These are phyloP conservation scores for Colletotrichum sp. DNA, from an alignment of 2,329 filamentous ascomycete species.

Conservation along the genomic window DNA sequence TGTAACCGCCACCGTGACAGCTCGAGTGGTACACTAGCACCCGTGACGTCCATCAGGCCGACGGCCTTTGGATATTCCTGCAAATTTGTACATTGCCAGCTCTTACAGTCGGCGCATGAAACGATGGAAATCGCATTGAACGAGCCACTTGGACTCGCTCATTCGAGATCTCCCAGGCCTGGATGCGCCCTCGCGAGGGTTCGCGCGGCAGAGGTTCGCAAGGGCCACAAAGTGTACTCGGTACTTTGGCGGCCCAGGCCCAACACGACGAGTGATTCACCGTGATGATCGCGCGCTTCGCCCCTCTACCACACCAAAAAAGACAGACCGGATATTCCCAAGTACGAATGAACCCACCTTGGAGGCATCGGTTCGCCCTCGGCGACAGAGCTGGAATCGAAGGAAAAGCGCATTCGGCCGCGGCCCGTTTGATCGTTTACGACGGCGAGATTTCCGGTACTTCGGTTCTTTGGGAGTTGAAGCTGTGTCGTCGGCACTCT, in stretches of 20 bases:
- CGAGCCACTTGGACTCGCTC: background rate
- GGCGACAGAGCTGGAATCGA: conserved; percentile 70
- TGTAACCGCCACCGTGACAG: conserved; percentile 10
- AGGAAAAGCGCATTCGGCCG: conserved; percentile 73
- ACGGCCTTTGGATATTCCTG: background rate
- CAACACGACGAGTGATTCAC: background rate
- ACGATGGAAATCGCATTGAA: background rate
- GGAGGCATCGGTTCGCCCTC: conserved; percentile 63
- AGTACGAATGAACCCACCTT: conserved; percentile 59
- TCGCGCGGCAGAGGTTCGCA: background rate
- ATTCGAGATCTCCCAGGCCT: background rate
- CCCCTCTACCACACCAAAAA: background rate
- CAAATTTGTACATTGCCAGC: background rate
- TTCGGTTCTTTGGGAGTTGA: conserved; percentile 67
- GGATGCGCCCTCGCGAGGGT: background rate
- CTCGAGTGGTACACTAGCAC: conserved; percentile 4
- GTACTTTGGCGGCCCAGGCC: background rate
- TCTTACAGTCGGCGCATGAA: background rate
- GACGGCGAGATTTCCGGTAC: conserved; percentile 65
- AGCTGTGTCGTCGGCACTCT: conserved; percentile 49
- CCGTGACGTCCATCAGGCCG: conserved; percentile 10
- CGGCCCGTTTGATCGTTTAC: conserved; percentile 58
- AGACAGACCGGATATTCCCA: background rate
- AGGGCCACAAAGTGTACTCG: background rate
- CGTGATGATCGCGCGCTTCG: background rate